Evolutionary conservation across 768 basidiomycete genomes (phyloP).

Genomic region (Tephrocybe sp.): DNA sequence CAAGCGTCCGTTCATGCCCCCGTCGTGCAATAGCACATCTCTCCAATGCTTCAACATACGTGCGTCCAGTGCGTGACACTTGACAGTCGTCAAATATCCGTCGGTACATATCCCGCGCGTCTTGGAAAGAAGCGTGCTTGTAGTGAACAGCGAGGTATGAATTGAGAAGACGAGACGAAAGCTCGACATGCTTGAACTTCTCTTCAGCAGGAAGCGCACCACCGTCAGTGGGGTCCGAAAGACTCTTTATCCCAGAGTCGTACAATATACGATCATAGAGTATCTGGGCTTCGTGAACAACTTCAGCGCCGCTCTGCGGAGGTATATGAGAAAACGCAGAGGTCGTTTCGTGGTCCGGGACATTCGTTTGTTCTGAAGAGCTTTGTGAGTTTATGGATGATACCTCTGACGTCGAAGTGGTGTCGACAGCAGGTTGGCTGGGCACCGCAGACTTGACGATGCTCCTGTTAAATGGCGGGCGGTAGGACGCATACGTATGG

Average conservation of each 20-base stretch:
- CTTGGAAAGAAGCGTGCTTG: slow-evolving; percentile 46
- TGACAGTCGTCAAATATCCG: slow-evolving; percentile 42
- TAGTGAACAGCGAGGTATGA: slow-evolving; percentile 82
- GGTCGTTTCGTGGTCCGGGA: not conserved
- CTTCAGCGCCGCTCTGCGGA: slow-evolving; percentile 71
- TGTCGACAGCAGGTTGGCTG: not conserved
- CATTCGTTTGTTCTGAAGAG: slow-evolving; percentile 7
- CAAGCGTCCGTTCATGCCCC: slow-evolving; percentile 44
- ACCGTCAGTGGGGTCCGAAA: slow-evolving; percentile 2
- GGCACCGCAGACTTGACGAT: slow-evolving; percentile 41
- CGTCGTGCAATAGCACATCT: slow-evolving; percentile 48
- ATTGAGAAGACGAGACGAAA: slow-evolving; percentile 67
- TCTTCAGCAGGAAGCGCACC: slow-evolving; percentile 17
- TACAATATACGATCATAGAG: slow-evolving; percentile 61
- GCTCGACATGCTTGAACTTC: slow-evolving; percentile 55
- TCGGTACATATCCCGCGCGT: slow-evolving; percentile 47
- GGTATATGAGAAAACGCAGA: slow-evolving; percentile 51
- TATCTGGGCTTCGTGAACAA: slow-evolving; percentile 63
- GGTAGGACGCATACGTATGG: slow-evolving; percentile 82
- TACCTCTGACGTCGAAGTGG: not conserved
- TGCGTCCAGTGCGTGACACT: slow-evolving; percentile 47
- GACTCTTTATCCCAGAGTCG: slow-evolving; percentile 28
- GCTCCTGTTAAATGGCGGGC: slow-evolving; percentile 60
- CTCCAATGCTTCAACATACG: slow-evolving; percentile 67
- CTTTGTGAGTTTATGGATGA: slow-evolving; percentile 1